phyloP scores from a whole-genome alignment of 192 early-diverging fungal genomes.

The Podila epigama region DNA sequence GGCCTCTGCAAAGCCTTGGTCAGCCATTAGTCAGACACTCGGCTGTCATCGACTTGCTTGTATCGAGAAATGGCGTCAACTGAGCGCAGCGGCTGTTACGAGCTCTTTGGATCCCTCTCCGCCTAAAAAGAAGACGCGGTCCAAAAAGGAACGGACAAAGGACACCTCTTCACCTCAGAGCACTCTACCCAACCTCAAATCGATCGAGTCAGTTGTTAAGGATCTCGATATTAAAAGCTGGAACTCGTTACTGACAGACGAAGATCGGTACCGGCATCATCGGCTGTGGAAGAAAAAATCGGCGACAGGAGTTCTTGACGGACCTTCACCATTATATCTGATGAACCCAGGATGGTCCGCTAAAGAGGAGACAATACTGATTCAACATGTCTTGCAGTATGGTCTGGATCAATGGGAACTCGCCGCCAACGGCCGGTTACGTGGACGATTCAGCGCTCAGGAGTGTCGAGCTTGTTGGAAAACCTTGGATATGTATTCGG shows the following conservation, averaged over 20 bases:
- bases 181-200: neutral
- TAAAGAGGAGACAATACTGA: slow-evolving; percentile 24
- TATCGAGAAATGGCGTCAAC: slow-evolving; percentile 23
- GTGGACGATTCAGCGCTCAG: neutral
- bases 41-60: slow-evolving; percentile 31
- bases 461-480: slow-evolving; percentile 35
- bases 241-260: slow-evolving; percentile 13
- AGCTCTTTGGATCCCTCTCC: too few relatives aligned
- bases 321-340: slow-evolving; percentile 14
- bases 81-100: neutral
- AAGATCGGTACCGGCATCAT: slow-evolving; percentile 8
- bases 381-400: slow-evolving; percentile 28
- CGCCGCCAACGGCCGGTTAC: neutral
- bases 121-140: too few relatives aligned
- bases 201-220: slow-evolving; percentile 4
- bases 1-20: slow-evolving; percentile 9
- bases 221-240: slow-evolving; percentile 16
- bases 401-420: slow-evolving; percentile 18
- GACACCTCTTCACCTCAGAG: neutral
- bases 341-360: slow-evolving; percentile 37
- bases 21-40: slow-evolving; percentile 16
- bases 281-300: slow-evolving; percentile 13
- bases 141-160: neutral
- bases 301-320: too few relatives aligned
- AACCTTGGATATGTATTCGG: slow-evolving; percentile 30